These are phyloP conservation scores for Botryotinia globosa DNA, from an alignment of 2,329 filamentous ascomycete species.

Conservation along the genomic window DNA sequence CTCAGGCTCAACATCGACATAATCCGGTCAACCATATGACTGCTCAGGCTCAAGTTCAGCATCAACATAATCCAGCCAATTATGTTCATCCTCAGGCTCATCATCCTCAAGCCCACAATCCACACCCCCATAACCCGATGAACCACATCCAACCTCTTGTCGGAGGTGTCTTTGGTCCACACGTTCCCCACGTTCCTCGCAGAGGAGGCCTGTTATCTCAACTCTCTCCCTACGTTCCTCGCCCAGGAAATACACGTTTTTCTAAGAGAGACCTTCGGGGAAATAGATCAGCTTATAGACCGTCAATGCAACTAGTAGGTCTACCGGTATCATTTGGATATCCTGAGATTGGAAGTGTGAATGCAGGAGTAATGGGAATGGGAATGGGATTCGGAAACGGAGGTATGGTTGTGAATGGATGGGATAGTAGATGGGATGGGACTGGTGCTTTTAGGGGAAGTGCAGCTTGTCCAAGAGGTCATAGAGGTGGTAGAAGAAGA, in stretches of 20 bases:
- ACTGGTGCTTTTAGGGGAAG: neutral
- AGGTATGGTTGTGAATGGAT: neutral
- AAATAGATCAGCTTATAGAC: neutral
- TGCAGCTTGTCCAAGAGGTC: neutral
- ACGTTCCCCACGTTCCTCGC: too few relatives aligned
- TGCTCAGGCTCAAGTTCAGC: neutral
- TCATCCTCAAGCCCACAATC: too few relatives aligned
- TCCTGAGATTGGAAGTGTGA: neutral
- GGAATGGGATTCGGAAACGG: too few relatives aligned
- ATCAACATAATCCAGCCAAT: neutral
- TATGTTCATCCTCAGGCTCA: neutral
- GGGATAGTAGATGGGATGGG: neutral
- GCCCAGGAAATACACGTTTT: neutral
- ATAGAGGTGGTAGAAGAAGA: neutral
- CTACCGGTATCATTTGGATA: fast-evolving
- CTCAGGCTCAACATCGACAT: neutral
- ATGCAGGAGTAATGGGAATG: too few relatives aligned
- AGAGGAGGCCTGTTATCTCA: too few relatives aligned
- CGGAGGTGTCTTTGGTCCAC: too few relatives aligned
- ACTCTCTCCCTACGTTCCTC: neutral
- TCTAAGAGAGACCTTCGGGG: fast-evolving
- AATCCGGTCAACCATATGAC: too few relatives aligned
- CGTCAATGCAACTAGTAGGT: neutral
- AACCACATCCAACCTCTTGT: too few relatives aligned
- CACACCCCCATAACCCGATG: too few relatives aligned